Evolutionary conservation across 345 rosid species (phyloP).

Genomic region (Acer negundo): DNA sequence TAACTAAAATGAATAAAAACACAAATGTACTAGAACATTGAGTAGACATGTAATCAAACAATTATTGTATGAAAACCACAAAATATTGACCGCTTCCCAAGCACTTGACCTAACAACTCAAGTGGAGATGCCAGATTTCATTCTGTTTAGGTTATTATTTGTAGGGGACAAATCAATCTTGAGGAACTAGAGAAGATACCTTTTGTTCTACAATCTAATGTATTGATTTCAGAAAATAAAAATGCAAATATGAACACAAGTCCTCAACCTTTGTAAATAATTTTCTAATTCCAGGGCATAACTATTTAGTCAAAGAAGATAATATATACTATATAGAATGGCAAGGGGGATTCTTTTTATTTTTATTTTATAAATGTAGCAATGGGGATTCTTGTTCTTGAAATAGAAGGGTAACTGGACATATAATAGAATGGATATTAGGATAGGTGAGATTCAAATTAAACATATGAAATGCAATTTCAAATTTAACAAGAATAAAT

Average conservation of each 20-base stretch:
- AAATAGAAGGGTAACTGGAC: background rate
- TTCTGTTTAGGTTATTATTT: conserved; percentile 1
- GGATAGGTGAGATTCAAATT: background rate
- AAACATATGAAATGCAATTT: background rate
- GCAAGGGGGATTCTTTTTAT: background rate
- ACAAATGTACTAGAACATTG: background rate
- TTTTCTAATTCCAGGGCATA: background rate
- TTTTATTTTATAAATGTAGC: too few species aligned
- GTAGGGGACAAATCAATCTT: background rate
- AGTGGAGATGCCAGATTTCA: background rate
- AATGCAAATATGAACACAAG: background rate
- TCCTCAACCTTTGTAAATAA: background rate
- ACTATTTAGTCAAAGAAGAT: background rate
- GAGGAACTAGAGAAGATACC: background rate
- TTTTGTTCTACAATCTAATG: background rate
- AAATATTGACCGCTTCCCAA: background rate
- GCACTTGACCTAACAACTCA: background rate
- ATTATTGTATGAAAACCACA: background rate
- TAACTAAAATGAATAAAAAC: too few species aligned
- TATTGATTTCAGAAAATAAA: background rate
- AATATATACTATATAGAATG: too few species aligned
- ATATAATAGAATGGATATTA: background rate
- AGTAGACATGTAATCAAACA: background rate
- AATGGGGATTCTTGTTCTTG: background rate
- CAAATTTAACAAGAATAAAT: background rate